These are phyloP conservation scores for Lophiotrema nucula DNA, from an alignment of 495 filamentous ascomycete species.

Conservation along the genomic window DNA sequence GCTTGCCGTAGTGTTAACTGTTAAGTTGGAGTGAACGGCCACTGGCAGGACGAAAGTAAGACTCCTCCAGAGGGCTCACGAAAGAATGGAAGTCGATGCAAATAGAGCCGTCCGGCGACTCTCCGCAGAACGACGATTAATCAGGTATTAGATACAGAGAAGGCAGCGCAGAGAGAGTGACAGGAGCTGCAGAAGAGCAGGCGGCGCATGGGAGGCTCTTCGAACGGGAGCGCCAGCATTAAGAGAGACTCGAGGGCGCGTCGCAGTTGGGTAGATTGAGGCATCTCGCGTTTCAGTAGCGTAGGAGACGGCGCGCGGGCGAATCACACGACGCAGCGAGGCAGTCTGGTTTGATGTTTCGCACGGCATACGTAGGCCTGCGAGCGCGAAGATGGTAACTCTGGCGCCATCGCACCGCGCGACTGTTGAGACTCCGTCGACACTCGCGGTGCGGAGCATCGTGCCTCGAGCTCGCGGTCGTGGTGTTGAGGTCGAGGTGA, in stretches of 20 bases:
- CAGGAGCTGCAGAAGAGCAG: constrained; percentile 11
- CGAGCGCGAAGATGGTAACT: not conserved
- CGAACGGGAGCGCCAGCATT: constrained; percentile 26
- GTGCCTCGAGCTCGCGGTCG: not conserved
- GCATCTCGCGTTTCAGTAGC: constrained; percentile 27
- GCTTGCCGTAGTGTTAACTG: not conserved
- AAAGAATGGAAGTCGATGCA: constrained; percentile 27
- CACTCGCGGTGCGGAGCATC: no score
- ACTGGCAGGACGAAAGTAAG: not conserved
- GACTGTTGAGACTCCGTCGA: no score
- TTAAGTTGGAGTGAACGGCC: not conserved
- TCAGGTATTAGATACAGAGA: constrained; percentile 25
- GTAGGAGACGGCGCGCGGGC: constrained; percentile 10
- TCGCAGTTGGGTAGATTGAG: constrained; percentile 24
- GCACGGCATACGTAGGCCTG: not conserved
- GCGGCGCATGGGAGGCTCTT: constrained; percentile 9
- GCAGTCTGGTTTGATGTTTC: constrained; percentile 16
- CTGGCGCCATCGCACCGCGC: no score
- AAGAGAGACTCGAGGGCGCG: constrained; percentile 24
- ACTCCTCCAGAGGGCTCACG: not conserved
- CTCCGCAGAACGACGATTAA: constrained; percentile 29
- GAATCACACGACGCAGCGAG: constrained; percentile 16
- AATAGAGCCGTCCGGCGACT: constrained; percentile 30
- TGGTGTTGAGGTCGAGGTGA: constrained; percentile 22
- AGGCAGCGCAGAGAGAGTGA: constrained; percentile 21